Evolutionary conservation across 169 alveolate genomes (phyloP).

Genomic region (Plasmodium blacklocki): DNA sequence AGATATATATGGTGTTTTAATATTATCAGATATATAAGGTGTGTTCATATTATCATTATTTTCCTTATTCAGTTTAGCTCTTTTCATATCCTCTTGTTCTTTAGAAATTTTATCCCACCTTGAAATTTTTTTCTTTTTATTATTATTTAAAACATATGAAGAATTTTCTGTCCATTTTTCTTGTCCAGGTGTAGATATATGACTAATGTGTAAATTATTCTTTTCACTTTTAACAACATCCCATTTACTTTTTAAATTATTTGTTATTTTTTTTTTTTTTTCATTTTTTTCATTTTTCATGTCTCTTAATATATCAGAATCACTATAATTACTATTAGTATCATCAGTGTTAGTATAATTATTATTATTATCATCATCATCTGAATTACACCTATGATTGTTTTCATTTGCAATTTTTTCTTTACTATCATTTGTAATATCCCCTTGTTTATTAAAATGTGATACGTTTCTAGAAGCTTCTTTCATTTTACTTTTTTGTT

Average conservation of each 20-base stretch:
- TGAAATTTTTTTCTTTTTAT: conserved; percentile 20
- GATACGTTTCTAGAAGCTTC: neutral
- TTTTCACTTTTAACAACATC: conserved; percentile 11
- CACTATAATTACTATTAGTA: neutral
- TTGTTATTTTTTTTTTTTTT: neutral
- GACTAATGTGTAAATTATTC: conserved; percentile 2
- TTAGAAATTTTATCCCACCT: conserved; percentile 62
- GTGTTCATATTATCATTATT: neutral
- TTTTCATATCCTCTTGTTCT: conserved; percentile 19
- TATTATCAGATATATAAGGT: neutral
- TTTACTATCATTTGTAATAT: conserved; percentile 73
- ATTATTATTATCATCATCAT: neutral
- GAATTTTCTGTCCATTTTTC: conserved; percentile 26
- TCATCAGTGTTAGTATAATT: neutral
- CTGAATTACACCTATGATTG: conserved; percentile 12
- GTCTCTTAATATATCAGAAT: neutral
- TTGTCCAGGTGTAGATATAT: conserved; percentile 36
- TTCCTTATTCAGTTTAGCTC: conserved; percentile 3
- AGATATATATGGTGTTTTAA: neutral
- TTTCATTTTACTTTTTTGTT: conserved; percentile 10
- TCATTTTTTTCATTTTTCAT: neutral
- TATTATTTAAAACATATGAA: conserved; percentile 10
- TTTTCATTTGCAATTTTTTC: conserved; percentile 57
- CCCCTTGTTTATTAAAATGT: conserved; percentile 16
- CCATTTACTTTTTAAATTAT: conserved; percentile 40